Percentiles rank a stretch among this genome's conserved stretches.
These are phyloP conservation scores for Glycyrrhiza uralensis DNA, from an alignment of 306 rosid species.

Conservation along the genomic window DNA sequence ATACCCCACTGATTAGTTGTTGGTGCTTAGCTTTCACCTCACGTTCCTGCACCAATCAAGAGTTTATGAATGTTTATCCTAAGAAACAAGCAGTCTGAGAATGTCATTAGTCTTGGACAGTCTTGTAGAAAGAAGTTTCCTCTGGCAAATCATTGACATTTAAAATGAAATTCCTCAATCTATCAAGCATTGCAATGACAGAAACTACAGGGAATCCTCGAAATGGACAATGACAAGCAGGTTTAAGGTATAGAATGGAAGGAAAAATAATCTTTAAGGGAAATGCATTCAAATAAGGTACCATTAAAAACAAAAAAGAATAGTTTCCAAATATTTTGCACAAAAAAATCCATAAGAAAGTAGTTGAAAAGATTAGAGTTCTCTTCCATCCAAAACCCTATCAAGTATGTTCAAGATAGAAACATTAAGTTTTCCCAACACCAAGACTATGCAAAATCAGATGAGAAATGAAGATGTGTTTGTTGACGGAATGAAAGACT, in stretches of 20 bases:
- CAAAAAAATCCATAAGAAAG: not conserved
- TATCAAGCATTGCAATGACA: not conserved
- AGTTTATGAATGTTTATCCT: constrained; percentile 18
- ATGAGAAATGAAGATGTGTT: too few relatives aligned
- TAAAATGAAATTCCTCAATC: constrained; percentile 12
- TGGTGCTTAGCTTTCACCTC: constrained; percentile 98
- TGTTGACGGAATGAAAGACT: too few relatives aligned
- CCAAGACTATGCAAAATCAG: not conserved
- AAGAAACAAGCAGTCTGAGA: constrained; percentile 15
- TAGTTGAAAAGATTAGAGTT: not conserved
- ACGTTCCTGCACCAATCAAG: constrained; percentile 75
- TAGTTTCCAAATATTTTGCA: not conserved
- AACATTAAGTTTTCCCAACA: not conserved
- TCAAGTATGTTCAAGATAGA: not conserved
- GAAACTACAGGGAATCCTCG: not conserved
- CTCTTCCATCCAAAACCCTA: not conserved
- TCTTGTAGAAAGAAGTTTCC: constrained; percentile 8
- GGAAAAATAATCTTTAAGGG: not conserved
- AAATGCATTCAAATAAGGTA: not conserved
- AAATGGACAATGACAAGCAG: not conserved
- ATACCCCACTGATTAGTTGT: constrained; percentile 94
- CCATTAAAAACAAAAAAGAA: not conserved
- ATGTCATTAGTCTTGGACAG: constrained; percentile 3
- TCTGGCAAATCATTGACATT: not conserved
- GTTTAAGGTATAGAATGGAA: not conserved